A percentile compares a stretch with the other conserved stretches of the same genome.
Evolutionary conservation across 768 basidiomycete species (phyloP).

Genomic region (Serendipita sp.): DNA sequence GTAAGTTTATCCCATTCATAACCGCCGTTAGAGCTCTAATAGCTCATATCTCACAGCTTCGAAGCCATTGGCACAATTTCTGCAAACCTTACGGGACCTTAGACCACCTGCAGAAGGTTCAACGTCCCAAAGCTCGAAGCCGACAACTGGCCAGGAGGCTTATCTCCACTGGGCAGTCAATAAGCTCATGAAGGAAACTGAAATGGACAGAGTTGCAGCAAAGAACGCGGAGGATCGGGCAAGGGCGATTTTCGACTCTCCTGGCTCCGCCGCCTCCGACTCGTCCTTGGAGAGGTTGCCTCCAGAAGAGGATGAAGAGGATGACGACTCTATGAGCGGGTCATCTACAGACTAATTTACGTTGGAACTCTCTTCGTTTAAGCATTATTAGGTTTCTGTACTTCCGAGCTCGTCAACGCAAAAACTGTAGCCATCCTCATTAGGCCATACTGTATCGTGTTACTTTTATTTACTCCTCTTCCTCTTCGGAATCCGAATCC

Average conservation of each 20-base stretch:
- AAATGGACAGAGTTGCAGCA: conserved; percentile 11
- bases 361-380: neutral
- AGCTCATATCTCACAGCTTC: neutral
- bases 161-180: conserved; percentile 65
- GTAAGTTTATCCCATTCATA: conserved; percentile 23
- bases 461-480: neutral
- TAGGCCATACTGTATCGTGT: neutral
- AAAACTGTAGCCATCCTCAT: no score
- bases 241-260: neutral
- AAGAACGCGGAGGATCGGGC: neutral
- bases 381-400: neutral
- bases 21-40: neutral
- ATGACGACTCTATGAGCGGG: neutral
- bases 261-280: neutral
- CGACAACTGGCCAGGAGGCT: conserved; percentile 61
- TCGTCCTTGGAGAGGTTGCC: neutral
- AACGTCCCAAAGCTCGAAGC: conserved; percentile 43
- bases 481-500: neutral
- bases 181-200: conserved; percentile 29
- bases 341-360: neutral
- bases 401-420: neutral
- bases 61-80: conserved; percentile 23
- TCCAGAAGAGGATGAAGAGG: neutral
- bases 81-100: conserved; percentile 24
- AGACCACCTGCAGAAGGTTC: conserved; percentile 14